Evolutionary conservation across 192 early-diverging fungal genomes (phyloP).

Genomic region (Phlyctochytrium planicorne): DNA sequence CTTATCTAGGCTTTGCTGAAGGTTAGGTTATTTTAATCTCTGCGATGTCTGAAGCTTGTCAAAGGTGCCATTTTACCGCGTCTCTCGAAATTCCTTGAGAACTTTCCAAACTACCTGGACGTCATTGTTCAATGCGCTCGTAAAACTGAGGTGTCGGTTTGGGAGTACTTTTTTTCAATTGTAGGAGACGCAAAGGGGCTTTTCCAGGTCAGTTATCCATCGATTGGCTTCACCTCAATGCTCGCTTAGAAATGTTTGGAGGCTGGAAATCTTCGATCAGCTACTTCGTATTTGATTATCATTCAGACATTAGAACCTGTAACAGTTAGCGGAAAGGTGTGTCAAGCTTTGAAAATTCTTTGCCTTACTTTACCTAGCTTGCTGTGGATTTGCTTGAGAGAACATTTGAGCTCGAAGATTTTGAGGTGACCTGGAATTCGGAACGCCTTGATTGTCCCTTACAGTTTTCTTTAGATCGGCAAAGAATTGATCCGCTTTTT

Average conservation of each 20-base stretch:
- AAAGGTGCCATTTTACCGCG: constrained; percentile 62
- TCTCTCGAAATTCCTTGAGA: constrained; percentile 73
- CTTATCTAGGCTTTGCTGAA: constrained; percentile 20
- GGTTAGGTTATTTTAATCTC: constrained; percentile 11
- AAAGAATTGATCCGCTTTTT: constrained; percentile 79
- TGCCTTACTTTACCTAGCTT: constrained; percentile 26
- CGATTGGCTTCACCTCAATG: not conserved
- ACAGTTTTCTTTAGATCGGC: constrained; percentile 48
- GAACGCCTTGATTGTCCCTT: not conserved
- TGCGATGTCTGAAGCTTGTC: constrained; percentile 10
- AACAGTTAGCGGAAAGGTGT: constrained; percentile 63
- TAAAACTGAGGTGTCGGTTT: constrained; percentile 93
- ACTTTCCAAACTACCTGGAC: constrained; percentile 79
- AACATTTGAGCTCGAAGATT: constrained; percentile 73
- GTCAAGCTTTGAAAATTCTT: not conserved
- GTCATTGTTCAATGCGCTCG: constrained; percentile 93
- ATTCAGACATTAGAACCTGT: constrained; percentile 86
- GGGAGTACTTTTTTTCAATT: constrained; percentile 83
- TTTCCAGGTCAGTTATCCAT: constrained; percentile 68
- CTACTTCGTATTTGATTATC: constrained; percentile 90
- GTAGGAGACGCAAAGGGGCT: constrained; percentile 82
- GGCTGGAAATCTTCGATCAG: constrained; percentile 69
- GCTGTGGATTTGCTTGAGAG: constrained; percentile 69
- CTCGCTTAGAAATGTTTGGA: constrained; percentile 64
- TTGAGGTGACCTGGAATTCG: constrained; percentile 49